Percentiles rank a stretch among this genome's conserved stretches.
Evolutionary conservation across 1,139 yeast genomes (phyloP).

Genomic region (Blastobotrys serpentis): DNA sequence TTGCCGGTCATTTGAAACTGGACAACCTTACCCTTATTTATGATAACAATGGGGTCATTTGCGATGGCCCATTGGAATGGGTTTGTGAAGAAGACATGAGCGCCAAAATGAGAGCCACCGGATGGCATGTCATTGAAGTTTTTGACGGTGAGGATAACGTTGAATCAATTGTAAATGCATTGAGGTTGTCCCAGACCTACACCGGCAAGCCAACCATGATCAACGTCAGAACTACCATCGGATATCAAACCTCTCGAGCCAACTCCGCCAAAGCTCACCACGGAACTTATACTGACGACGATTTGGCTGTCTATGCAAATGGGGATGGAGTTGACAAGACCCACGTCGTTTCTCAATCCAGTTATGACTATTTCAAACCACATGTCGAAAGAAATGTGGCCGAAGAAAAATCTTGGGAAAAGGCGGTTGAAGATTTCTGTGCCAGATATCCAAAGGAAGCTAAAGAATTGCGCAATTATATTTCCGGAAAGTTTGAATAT

Average conservation of each 20-base stretch:
- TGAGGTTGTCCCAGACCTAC: constrained; percentile 31
- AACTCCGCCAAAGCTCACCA: constrained; percentile 34
- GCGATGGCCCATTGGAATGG: constrained; percentile 41
- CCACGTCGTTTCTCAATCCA: constrained; percentile 73
- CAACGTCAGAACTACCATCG: constrained; percentile 39
- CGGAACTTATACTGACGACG: constrained; percentile 81
- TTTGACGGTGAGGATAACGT: constrained; percentile 16
- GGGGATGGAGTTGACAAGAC: constrained; percentile 58
- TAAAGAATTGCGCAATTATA: constrained; percentile 71
- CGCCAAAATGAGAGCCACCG: constrained; percentile 36
- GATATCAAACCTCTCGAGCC: constrained; percentile 35
- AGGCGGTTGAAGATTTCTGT: constrained; percentile 54
- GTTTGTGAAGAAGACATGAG: constrained; percentile 38
- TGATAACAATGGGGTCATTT: constrained; percentile 41
- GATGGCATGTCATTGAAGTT: constrained; percentile 16
- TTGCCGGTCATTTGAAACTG: constrained; percentile 42
- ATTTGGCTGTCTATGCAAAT: constrained; percentile 74
- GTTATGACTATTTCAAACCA: constrained; percentile 59
- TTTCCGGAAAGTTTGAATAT: constrained; percentile 67
- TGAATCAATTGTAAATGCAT: constrained; percentile 33
- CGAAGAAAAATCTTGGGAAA: constrained; percentile 66
- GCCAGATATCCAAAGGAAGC: constrained; percentile 67
- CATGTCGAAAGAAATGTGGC: constrained; percentile 55
- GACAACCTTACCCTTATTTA: constrained; percentile 40
- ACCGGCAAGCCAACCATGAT: constrained; percentile 39